A percentile compares a stretch with the other conserved stretches of the same genome.
Conservation (phyloP, 495 filamentous ascomycete species). For the Podospora tetraspora region DNA sequence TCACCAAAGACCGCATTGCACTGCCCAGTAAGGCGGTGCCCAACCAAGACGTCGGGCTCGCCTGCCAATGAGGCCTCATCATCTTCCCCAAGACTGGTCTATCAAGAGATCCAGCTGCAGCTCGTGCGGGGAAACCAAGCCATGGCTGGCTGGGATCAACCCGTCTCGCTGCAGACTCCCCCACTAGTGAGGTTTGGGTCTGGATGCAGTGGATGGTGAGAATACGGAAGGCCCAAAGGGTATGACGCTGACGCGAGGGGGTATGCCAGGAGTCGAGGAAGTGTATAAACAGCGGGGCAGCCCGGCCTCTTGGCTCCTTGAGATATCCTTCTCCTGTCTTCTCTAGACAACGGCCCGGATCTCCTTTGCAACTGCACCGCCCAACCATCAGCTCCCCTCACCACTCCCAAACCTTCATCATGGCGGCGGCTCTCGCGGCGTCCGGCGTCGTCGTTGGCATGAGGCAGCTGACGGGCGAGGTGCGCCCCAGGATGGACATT, state of each 20-base stretch:
- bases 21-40: neutral
- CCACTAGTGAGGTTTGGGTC: neutral
- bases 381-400: neutral
- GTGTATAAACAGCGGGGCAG: neutral
- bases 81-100: neutral
- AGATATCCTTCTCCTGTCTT: neutral
- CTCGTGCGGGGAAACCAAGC: neutral
- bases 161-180: neutral
- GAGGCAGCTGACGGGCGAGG: constrained; percentile 8
- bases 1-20: neutral
- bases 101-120: neutral
- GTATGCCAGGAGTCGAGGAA: too few species aligned
- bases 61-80: neutral
- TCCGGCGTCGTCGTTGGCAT: constrained; percentile 5
- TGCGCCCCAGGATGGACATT: constrained; percentile 3
- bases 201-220: neutral
- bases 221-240: neutral
- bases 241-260: neutral
- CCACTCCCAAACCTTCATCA: neutral
- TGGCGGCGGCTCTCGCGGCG: neutral
- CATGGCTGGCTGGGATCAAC: neutral
- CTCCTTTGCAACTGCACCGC: neutral
- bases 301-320: neutral
- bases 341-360: neutral
- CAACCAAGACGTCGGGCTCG: neutral